Conservation (phyloP, 139 green algal species). For the Closterium sp. region DNA sequence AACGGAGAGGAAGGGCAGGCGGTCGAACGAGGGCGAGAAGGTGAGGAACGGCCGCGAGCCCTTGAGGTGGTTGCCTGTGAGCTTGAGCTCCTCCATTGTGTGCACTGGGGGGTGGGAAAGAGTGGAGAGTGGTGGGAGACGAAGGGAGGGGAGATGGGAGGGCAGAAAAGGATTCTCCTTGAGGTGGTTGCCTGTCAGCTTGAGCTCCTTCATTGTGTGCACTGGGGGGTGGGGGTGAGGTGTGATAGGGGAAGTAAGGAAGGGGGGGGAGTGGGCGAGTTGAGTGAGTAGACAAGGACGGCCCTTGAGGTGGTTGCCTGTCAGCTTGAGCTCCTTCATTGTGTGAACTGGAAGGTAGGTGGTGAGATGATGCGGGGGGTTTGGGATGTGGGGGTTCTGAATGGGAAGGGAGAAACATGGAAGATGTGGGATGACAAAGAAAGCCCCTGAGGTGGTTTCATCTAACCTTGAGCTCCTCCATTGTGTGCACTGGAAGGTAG, state of each 20-base stretch:
- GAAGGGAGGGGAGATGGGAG: conserved; percentile 68
- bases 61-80: conserved; percentile 96
- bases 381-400: background rate
- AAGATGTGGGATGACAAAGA: background rate
- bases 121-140: conserved; percentile 90
- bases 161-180: conserved; percentile 81
- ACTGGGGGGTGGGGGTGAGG: background rate
- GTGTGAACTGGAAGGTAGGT: conserved; percentile 87
- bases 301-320: conserved; percentile 79
- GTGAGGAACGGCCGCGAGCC: conserved; percentile 78
- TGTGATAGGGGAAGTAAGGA: background rate
- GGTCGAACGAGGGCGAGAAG: conserved; percentile 83
- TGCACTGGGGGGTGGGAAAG: conserved; percentile 83
- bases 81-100: conserved; percentile 97
- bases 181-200: conserved; percentile 53
- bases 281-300: background rate
- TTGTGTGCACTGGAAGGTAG: background rate
- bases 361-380: conserved; percentile 56
- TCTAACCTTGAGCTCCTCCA: background rate
- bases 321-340: conserved; percentile 96
- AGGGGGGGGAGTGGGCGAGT: background rate
- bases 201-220: too few species aligned
- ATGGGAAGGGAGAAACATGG: background rate
- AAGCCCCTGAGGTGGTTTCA: conserved; percentile 68
- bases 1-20: conserved; percentile 79